A percentile compares a stretch with the other conserved stretches of the same genome.
Conservation (phyloP, 2,329 filamentous ascomycete species). For the Cladophialophora chaetospira region DNA sequence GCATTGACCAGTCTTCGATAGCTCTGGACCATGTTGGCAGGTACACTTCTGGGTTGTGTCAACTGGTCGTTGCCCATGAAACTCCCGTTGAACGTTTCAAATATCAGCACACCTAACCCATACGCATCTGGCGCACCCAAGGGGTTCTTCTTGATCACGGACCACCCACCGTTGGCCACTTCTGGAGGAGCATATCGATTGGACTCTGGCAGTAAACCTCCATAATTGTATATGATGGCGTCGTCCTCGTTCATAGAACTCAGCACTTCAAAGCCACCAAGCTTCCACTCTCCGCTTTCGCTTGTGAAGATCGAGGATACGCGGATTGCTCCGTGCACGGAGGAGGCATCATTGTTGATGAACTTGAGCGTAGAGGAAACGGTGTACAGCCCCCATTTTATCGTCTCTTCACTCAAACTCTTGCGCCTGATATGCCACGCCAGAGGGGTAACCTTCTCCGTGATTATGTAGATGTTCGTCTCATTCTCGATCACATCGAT, state of each 20-base stretch:
- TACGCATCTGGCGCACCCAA: constrained; percentile 84
- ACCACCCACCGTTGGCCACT: constrained; percentile 85
- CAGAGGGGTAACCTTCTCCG: constrained; percentile 82
- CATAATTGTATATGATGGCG: constrained; percentile 87
- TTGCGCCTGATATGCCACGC: constrained; percentile 88
- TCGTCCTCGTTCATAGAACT: constrained; percentile 97
- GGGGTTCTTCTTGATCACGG: constrained; percentile 79
- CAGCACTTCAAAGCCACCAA: constrained; percentile 88
- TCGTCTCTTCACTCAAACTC: constrained; percentile 84
- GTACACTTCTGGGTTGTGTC: constrained; percentile 81
- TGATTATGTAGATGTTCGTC: constrained; percentile 92
- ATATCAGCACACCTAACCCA: constrained; percentile 79
- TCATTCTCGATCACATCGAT: constrained; percentile 97
- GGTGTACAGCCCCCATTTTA: constrained; percentile 93
- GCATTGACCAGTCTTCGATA: constrained; percentile 88
- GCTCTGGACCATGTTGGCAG: constrained; percentile 82
- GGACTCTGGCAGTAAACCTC: constrained; percentile 82
- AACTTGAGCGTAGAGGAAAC: constrained; percentile 92
- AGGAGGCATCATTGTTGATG: constrained; percentile 89
- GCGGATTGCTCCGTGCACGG: constrained; percentile 84
- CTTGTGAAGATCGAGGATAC: constrained; percentile 88
- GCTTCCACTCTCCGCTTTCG: constrained; percentile 96
- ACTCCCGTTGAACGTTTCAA: constrained; percentile 87
- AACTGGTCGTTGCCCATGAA: constrained; percentile 77
- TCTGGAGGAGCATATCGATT: constrained; percentile 85